phyloP scores from a whole-genome alignment of 2,329 filamentous ascomycete species.

The Amylocarpus encephaloides region DNA sequence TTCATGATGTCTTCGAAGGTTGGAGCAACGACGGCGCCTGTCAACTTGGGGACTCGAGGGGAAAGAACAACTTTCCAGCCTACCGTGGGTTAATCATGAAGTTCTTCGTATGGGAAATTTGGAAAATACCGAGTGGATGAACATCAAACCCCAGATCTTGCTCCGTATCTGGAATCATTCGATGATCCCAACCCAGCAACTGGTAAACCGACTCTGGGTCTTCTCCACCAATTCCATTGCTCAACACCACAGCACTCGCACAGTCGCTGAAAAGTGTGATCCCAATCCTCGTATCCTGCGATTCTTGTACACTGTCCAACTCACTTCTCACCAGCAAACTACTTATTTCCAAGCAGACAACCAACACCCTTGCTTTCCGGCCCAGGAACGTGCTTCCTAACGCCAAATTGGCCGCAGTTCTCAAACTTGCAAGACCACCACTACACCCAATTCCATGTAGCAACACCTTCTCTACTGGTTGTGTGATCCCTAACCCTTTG shows the following conservation, averaged over 20 bases:
- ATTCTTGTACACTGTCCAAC: slow-evolving; percentile 53
- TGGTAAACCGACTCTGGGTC: slow-evolving; percentile 43
- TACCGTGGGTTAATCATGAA: slow-evolving; percentile 7
- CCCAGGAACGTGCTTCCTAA: slow-evolving; percentile 54
- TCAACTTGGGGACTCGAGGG: slow-evolving; percentile 52
- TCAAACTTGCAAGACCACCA: slow-evolving; percentile 54
- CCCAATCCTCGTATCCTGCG: slow-evolving; percentile 58
- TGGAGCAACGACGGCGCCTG: slow-evolving; percentile 44
- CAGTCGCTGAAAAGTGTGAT: slow-evolving; percentile 64
- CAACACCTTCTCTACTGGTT: slow-evolving; percentile 56
- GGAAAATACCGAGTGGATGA: slow-evolving; percentile 47
- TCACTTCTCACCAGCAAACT: slow-evolving; percentile 58
- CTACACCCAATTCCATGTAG: slow-evolving; percentile 62
- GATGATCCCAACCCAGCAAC: slow-evolving; percentile 59
- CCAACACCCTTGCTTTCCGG: slow-evolving; percentile 56
- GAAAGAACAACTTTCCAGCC: slow-evolving; percentile 64
- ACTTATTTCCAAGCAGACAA: slow-evolving; percentile 58
- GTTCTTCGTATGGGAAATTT: background rate
- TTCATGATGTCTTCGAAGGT: slow-evolving; percentile 50
- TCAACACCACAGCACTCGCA: slow-evolving; percentile 58
- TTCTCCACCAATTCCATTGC: slow-evolving; percentile 51
- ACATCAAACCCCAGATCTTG: slow-evolving; percentile 59
- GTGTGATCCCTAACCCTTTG: slow-evolving; percentile 50
- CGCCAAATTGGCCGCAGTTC: slow-evolving; percentile 61
- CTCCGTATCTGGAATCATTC: slow-evolving; percentile 55